Conservation (phyloP, 305 asterid genomes). For the Fraxinus latifolia region DNA sequence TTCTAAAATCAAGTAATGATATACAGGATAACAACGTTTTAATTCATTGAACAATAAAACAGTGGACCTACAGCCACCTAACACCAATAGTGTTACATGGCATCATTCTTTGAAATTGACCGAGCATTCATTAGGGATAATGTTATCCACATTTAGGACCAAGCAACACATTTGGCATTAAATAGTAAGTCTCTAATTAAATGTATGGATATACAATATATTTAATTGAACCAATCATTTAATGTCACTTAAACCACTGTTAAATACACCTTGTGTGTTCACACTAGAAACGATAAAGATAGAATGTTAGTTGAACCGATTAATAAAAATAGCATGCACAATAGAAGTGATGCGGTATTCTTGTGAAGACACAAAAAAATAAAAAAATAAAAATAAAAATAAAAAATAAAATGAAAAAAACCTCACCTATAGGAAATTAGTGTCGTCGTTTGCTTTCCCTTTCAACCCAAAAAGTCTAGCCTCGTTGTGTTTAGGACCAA, state of each 20-base stretch:
- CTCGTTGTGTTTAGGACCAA: background rate
- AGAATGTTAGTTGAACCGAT: background rate
- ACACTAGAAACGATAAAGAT: background rate
- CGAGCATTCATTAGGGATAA: background rate
- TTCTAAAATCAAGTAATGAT: background rate
- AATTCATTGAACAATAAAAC: background rate
- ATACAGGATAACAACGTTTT: background rate
- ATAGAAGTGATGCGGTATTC: background rate
- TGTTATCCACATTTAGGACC: background rate
- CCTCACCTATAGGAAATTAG: background rate
- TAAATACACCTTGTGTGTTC: background rate
- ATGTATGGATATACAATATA: background rate
- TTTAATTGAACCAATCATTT: background rate
- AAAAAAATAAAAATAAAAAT: no score
- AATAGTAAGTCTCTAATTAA: background rate
- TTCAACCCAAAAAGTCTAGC: background rate
- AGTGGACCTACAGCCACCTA: background rate
- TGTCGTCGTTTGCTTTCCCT: background rate
- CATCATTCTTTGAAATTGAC: background rate
- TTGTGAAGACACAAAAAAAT: background rate
- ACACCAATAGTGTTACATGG: background rate
- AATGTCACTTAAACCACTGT: background rate
- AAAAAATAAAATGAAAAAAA: no score
- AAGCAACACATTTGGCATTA: background rate
- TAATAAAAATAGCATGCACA: background rate